Percentiles rank a stretch among this genome's conserved stretches.
Conservation (phyloP, 768 basidiomycete species). For the Kondoa malvinella region DNA sequence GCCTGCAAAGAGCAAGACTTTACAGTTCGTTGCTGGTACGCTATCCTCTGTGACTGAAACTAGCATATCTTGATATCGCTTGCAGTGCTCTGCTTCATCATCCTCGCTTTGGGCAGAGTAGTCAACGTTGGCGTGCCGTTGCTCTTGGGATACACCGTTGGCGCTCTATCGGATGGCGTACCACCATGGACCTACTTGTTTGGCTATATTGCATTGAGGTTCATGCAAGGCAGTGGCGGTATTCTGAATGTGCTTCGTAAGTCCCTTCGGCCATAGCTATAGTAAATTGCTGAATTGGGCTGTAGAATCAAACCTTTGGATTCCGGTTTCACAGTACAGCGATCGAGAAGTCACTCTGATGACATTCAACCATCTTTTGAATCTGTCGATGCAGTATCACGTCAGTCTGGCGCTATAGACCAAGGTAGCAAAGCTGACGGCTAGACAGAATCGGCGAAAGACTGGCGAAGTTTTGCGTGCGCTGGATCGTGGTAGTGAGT, state of each 20-base stretch:
- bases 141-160: constrained; percentile 49
- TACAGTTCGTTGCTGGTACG: constrained; percentile 47
- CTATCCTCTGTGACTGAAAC: background rate
- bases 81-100: constrained; percentile 42
- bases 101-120: constrained; percentile 58
- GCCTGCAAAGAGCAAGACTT: constrained; percentile 49
- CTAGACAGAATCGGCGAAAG: constrained; percentile 44
- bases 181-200: constrained; percentile 52
- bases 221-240: constrained; percentile 61
- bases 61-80: constrained; percentile 33
- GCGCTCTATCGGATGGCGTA: constrained; percentile 18
- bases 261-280: background rate
- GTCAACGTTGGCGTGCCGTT: constrained; percentile 43
- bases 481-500: constrained; percentile 50
- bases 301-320: constrained; percentile 47
- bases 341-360: constrained; percentile 64
- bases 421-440: background rate
- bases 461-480: constrained; percentile 73
- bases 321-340: constrained; percentile 75
- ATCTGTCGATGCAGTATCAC: constrained; percentile 70
- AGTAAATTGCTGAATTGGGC: background rate
- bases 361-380: constrained; percentile 70
- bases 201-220: constrained; percentile 50
- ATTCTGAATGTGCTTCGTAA: constrained; percentile 30
- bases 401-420: background rate